phyloP scores from a whole-genome alignment of 2,329 filamentous ascomycete genomes.

The Aureobasidium sp. region DNA sequence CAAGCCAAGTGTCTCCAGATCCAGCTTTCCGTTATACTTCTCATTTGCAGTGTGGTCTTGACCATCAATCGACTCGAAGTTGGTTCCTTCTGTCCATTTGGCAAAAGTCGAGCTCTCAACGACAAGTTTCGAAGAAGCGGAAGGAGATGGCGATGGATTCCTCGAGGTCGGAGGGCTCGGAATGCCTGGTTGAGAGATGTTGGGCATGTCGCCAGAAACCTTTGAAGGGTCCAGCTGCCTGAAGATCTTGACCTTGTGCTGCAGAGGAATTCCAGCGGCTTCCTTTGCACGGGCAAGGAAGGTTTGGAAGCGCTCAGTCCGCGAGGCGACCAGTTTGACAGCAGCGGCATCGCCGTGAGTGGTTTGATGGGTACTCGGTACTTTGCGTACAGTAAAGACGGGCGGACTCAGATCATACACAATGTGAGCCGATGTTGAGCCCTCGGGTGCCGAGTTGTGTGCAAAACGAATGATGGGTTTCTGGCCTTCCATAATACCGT shows the following conservation, averaged over 20 bases:
- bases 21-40: slow-evolving; percentile 70
- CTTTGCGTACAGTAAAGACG: slow-evolving; percentile 74
- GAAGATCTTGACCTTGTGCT: slow-evolving; percentile 73
- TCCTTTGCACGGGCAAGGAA: slow-evolving; percentile 71
- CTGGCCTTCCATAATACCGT: slow-evolving; percentile 65
- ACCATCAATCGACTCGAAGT: slow-evolving; percentile 57
- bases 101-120: slow-evolving; percentile 58
- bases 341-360: slow-evolving; percentile 34
- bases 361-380: slow-evolving; percentile 33
- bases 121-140: slow-evolving; percentile 45
- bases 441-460: slow-evolving; percentile 64
- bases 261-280: slow-evolving; percentile 57
- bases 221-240: slow-evolving; percentile 45
- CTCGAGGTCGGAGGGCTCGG: slow-evolving; percentile 41
- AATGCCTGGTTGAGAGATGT: slow-evolving; percentile 29
- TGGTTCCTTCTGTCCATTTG: slow-evolving; percentile 53
- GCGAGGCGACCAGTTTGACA: slow-evolving; percentile 62
- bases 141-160: slow-evolving; percentile 37
- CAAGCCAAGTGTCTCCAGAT: slow-evolving; percentile 60
- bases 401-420: slow-evolving; percentile 80
- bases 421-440: slow-evolving; percentile 52
- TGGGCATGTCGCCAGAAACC: slow-evolving; percentile 23
- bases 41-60: slow-evolving; percentile 65
- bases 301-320: slow-evolving; percentile 60
- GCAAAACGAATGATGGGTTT: slow-evolving; percentile 67